Base-by-base conservation (phyloP, 192 early-diverging fungal genomes). In the Podila verticillata region DNA sequence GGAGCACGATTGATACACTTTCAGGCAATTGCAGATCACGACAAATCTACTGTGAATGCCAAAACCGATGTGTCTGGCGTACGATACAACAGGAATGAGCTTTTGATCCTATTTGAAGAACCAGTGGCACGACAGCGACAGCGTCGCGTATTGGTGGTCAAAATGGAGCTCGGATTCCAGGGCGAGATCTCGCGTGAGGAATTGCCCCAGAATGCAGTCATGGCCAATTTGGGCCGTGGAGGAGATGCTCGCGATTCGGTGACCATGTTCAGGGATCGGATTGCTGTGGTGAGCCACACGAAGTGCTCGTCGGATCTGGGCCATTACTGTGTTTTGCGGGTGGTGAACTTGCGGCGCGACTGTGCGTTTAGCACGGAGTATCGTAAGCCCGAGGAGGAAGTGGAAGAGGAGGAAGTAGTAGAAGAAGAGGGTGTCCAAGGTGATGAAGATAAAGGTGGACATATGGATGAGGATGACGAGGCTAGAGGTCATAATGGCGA, bases 171-270 rank as follows among this genome's bases (percentile, higher is more conserved):
- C 4, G 74, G 74, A 7, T 78, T 56, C 35, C 32, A 44, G 30
- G 6, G 30, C 8, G 63, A 78, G 58, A 20, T 10, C 5, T 68
- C 66, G 15, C 49, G 74, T 15, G 39, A 44, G 15, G 28, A 28
- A 13, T n/a, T 13, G 7, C 60, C 15, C 7, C 68, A 24, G 47
- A 62, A 20, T 57, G 32, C 22, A 61, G 63, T 35, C 56, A 70
- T 39, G 61, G 61, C 32, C 6, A 31, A 47, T 5, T 61, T 78
- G 35, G 67, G 74, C 15, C 61, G 67, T 34, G 74, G 74, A 12
- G 74, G 74, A 13, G 68, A 78, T 44, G 74, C 74, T 5, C 32
- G 74, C 24, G 74, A 70, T 44, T 78, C 74, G 30, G 64, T 78
- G 7, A 44, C 48, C 26, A 78, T 78, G 74, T 78, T 66, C 31